Base-by-base conservation (phyloP, 768 basidiomycete genomes). In the Inosperma sp. region DNA sequence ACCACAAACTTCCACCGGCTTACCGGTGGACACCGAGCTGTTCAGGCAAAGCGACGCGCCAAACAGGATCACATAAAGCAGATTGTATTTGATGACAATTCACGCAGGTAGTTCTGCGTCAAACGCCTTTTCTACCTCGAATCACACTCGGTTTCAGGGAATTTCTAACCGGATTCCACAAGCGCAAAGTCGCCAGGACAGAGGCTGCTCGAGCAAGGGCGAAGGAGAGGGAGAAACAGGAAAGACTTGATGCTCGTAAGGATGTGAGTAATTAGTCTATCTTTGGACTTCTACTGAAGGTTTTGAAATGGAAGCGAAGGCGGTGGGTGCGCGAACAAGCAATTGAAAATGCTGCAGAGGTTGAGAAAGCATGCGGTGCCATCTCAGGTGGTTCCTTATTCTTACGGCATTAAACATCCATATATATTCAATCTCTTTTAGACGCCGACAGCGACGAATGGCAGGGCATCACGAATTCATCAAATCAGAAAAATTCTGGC, bases 131-230 rank as follows among this genome's bases (percentile, higher is more conserved):
- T 40, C 55, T 21, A 49, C 40, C 53, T 22, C 55, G 47, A 53
- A 59, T 56, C 46, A 60, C 51, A 53, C 49, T 39, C 43, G 34
- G 33, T 55, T 44, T 33, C 59, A 94, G 93, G 62, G 86, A 94
- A 52, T 96, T 88, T 68, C 71, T 96, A 63, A 94, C 92, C 14
- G 93, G 93, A 22, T 96, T 96, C 65, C 86, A 88, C 66, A 94
- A 94, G 69, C 82, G 93, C 59, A 96, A 95, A 68, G 69, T 92
- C 44, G 85, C 83, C 53, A 90, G 87, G 65, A 78, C 82, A 56
- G 89, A 94, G 59, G 84, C 80, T 42, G 79, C 84, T 36, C 82
- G 80, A 59, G 77, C 81, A 57, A 86, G 80, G 65, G 89, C 90
- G 10, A 69, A 78, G 54, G 82, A 90, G 60, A 73, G 84, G 56